Evolutionary conservation across 208 protist species (phyloP).

Genomic region (Trypanosoma brucei): DNA sequence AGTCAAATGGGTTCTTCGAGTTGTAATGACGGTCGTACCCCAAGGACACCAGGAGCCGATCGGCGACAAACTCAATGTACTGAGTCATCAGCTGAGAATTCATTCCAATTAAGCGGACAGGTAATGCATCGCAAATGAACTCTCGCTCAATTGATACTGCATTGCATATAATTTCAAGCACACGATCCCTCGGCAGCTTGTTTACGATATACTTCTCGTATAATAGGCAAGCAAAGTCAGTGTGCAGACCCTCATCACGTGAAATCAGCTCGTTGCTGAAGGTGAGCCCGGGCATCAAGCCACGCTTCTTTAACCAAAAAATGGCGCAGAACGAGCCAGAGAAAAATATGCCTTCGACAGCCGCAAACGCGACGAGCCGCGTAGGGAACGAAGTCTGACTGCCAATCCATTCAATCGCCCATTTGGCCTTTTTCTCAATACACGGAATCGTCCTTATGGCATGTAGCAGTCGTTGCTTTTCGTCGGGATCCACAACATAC

Average conservation of each 20-base stretch:
- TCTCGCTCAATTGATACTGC: conserved; percentile 96
- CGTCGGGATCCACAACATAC: conserved; percentile 93
- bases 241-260: conserved; percentile 98
- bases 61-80: conserved; percentile 99
- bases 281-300: conserved; percentile 98
- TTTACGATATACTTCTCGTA: conserved; percentile 92
- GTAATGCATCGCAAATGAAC: conserved; percentile 97
- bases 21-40: conserved; percentile 95
- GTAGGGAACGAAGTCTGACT: conserved; percentile 89
- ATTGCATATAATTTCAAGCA: conserved; percentile 90
- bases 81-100: conserved; percentile 96
- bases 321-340: conserved; percentile 98
- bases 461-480: conserved; percentile 94
- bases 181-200: conserved; percentile 78
- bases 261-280: conserved; percentile 99
- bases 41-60: conserved; percentile 96
- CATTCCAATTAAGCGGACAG: conserved; percentile 98
- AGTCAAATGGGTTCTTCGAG: conserved; percentile 98
- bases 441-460: conserved; percentile 96
- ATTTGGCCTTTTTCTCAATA: conserved; percentile 97
- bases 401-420: conserved; percentile 93
- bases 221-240: conserved; percentile 98
- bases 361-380: conserved; percentile 97
- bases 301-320: conserved; percentile 99
- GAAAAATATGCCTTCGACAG: conserved; percentile 99